These are phyloP conservation scores for Chaetoscypha palmicola DNA, from an alignment of 2,329 filamentous ascomycete species.

Conservation along the genomic window DNA sequence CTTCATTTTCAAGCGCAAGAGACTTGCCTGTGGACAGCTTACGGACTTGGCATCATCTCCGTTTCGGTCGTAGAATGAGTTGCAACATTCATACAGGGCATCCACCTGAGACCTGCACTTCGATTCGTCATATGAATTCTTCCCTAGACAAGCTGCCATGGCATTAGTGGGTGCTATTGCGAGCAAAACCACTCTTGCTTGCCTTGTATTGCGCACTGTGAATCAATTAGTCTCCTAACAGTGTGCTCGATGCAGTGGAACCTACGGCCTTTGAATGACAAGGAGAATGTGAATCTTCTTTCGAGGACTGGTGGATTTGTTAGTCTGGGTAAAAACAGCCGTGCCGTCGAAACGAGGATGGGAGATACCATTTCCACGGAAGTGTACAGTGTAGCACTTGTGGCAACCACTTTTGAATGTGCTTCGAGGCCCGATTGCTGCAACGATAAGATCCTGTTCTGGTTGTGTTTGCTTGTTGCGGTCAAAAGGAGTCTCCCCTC, in stretches of 20 bases:
- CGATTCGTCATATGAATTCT: constrained; percentile 77
- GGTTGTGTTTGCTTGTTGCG: too few relatives aligned
- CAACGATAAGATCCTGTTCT: too few relatives aligned
- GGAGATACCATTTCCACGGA: too few relatives aligned
- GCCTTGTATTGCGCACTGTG: constrained; percentile 93
- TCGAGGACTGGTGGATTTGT: too few relatives aligned
- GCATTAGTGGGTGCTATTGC: background rate
- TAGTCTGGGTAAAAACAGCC: too few relatives aligned
- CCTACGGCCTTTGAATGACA: constrained; percentile 80
- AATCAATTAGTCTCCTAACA: background rate
- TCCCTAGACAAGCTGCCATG: constrained; percentile 67
- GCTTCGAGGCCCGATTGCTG: too few relatives aligned
- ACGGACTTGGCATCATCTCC: constrained; percentile 70
- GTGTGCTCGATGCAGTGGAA: constrained; percentile 18
- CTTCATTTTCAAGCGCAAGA: constrained; percentile 79
- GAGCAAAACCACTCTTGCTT: too few relatives aligned
- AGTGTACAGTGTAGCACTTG: too few relatives aligned
- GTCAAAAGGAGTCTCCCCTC: too few relatives aligned
- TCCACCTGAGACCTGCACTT: constrained; percentile 74
- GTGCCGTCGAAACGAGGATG: too few relatives aligned
- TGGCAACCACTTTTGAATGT: too few relatives aligned
- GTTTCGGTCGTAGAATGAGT: constrained; percentile 73
- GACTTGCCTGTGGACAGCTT: constrained; percentile 76
- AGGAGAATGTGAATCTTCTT: too few relatives aligned
- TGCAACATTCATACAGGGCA: constrained; percentile 89